phyloP scores from a whole-genome alignment of 148 eudicot species.

The Pouteria glomerata region DNA sequence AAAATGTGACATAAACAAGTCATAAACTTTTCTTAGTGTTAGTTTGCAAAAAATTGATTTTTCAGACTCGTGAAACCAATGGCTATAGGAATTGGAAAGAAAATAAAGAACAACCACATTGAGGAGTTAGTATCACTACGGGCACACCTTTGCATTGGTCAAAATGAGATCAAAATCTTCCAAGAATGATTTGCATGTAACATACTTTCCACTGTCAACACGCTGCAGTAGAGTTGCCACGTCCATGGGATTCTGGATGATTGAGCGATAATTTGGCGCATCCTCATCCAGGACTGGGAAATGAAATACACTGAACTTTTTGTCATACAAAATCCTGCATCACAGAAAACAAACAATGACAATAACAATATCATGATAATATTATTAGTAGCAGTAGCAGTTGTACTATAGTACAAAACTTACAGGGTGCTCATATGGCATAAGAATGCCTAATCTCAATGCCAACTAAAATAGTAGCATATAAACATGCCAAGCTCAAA shows the following conservation, averaged over 20 bases:
- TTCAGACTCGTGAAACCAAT: background rate
- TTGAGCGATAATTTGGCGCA: slow-evolving; percentile 92
- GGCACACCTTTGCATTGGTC: slow-evolving; percentile 81
- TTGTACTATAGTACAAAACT: too few species aligned
- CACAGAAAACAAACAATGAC: slow-evolving; percentile 1
- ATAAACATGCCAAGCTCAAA: background rate
- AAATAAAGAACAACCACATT: background rate
- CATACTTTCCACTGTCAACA: slow-evolving; percentile 87
- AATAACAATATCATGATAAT: background rate
- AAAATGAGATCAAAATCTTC: slow-evolving; percentile 92
- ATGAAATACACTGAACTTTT: slow-evolving; percentile 91
- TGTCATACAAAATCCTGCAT: slow-evolving; percentile 90
- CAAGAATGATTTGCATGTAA: slow-evolving; percentile 65
- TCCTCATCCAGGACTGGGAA: slow-evolving; percentile 93
- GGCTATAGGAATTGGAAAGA: background rate
- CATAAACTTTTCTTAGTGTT: background rate
- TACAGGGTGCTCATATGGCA: background rate
- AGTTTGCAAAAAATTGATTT: background rate
- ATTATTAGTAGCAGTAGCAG: background rate
- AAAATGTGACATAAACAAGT: background rate
- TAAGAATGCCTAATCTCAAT: background rate
- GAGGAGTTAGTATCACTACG: background rate
- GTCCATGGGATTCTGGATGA: slow-evolving; percentile 96
- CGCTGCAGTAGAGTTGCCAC: slow-evolving; percentile 83
- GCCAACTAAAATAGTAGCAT: background rate